Evolutionary conservation across 2,329 filamentous ascomycete species (phyloP), one percentile per base, ranked within the genome.

Genomic region (Neofusicoccum umdonicola): DNA sequence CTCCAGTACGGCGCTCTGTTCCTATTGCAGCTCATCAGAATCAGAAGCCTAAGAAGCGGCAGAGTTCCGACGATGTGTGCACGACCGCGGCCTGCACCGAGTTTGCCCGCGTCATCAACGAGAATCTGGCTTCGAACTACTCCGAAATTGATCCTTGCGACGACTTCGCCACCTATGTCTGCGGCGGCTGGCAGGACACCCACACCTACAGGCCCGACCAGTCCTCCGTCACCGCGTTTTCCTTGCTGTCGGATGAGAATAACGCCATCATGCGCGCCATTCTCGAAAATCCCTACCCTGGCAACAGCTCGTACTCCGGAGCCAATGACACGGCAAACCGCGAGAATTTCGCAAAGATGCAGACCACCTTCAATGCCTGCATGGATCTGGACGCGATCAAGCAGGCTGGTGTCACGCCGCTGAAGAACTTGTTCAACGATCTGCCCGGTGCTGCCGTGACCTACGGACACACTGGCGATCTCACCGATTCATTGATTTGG

Each of bases 161-260:
- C n/a, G 77, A 90, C 70, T 92, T 92, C 66, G 87, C 90, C 66
- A 80, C 87, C 72, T 83, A 87, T 64, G 87, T 87, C 19, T 91
- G 89, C 69, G 88, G 87, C 63, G 88, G 88, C 11, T 91, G 88
- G 84, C 80, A 83, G 61, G 80, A 85, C 22, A 81, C 79, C 9
- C 85, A 90, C 76, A 88, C 90, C 69, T 82, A 91, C 65, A 84
- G 88, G 3, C 78, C 86, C 3, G 89, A 91, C 70, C 85, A 88
- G 67, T 61, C 57, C 13, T 48, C 57, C 2, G 61, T 63, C 37
- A 63, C 9, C 15, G 9, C 50, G 8, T 63, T 63, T 35, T 39
- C 45, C n/a, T 1, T 52, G 9, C 37, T 52, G 47, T 13, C 19
- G 8, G 57, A 61, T 19, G 19, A 47, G 22, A 61, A 61, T 12